These are phyloP conservation scores for Combretum micranthum DNA, from an alignment of 345 rosid genomes.

Conservation along the genomic window DNA sequence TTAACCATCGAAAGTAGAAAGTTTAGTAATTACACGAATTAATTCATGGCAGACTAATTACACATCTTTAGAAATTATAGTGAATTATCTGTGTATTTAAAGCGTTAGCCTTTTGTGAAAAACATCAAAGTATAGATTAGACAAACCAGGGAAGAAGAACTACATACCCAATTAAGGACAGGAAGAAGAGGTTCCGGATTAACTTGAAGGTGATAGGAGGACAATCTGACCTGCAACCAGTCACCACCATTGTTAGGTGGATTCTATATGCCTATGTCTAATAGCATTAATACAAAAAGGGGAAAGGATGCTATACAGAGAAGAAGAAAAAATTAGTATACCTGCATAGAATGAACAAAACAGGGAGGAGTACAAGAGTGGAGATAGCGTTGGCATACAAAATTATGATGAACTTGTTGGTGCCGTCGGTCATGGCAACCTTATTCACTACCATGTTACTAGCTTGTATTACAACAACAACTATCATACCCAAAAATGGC, in stretches of 20 bases:
- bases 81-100: too few relatives aligned
- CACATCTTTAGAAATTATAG: too few relatives aligned
- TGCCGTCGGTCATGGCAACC: constrained; percentile 38
- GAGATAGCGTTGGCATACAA: constrained; percentile 35
- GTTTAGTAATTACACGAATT: too few relatives aligned
- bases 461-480: constrained; percentile 25
- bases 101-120: too few relatives aligned
- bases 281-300: not conserved
- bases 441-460: constrained; percentile 24
- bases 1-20: too few relatives aligned
- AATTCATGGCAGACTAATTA: too few relatives aligned
- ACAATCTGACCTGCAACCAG: not conserved
- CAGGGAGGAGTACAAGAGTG: constrained; percentile 36
- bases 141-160: not conserved
- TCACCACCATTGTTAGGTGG: not conserved
- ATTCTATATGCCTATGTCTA: too few relatives aligned
- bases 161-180: constrained; percentile 38
- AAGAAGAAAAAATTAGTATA: not conserved
- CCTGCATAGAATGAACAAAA: constrained; percentile 35
- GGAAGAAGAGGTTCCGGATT: constrained; percentile 32
- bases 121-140: not conserved
- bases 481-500: constrained; percentile 38
- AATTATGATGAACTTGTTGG: constrained; percentile 34
- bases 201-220: constrained; percentile 22
- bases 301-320: not conserved